phyloP scores from a whole-genome alignment of 495 filamentous ascomycete species.

The Polyplosphaeria fusca region DNA sequence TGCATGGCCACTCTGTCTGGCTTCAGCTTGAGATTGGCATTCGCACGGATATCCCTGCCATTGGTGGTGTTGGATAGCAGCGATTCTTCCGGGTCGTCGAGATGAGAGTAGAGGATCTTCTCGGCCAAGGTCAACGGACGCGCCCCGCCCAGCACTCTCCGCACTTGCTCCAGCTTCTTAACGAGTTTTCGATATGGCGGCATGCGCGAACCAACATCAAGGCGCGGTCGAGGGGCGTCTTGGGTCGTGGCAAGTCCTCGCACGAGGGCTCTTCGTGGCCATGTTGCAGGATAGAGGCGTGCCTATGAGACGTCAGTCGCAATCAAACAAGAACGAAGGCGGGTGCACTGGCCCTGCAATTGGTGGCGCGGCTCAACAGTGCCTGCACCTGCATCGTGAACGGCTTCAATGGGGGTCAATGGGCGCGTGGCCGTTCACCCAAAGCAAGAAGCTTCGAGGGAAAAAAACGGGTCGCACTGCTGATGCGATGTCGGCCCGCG shows the following conservation, averaged over 20 bases:
- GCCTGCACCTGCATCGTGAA: constrained; percentile 18
- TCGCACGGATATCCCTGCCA: constrained; percentile 76
- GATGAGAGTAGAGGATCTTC: constrained; percentile 96
- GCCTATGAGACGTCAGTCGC: constrained; percentile 10
- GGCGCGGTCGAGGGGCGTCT: constrained; percentile 1
- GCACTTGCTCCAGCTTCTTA: constrained; percentile 60
- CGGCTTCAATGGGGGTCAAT: too few species aligned
- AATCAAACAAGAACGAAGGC: background rate
- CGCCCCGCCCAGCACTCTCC: constrained; percentile 62
- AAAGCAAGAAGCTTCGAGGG: too few species aligned
- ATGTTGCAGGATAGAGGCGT: constrained; percentile 5
- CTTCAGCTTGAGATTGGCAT: constrained; percentile 93
- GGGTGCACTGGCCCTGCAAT: constrained; percentile 21
- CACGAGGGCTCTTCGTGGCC: background rate
- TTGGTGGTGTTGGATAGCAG: constrained; percentile 75
- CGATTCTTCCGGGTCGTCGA: constrained; percentile 81
- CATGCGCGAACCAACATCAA: constrained; percentile 49
- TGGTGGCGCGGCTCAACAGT: constrained; percentile 6
- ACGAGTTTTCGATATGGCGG: constrained; percentile 65
- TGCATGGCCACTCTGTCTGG: constrained; percentile 98
- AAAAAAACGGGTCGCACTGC: too few species aligned
- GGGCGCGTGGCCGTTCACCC: too few species aligned
- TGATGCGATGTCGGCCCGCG: too few species aligned
- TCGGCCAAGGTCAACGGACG: constrained; percentile 83
- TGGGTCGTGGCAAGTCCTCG: constrained; percentile 33